Evolutionary conservation across 108 stramenopile genomes (phyloP).

Genomic region (Pseudonitzschia delicatissima): DNA sequence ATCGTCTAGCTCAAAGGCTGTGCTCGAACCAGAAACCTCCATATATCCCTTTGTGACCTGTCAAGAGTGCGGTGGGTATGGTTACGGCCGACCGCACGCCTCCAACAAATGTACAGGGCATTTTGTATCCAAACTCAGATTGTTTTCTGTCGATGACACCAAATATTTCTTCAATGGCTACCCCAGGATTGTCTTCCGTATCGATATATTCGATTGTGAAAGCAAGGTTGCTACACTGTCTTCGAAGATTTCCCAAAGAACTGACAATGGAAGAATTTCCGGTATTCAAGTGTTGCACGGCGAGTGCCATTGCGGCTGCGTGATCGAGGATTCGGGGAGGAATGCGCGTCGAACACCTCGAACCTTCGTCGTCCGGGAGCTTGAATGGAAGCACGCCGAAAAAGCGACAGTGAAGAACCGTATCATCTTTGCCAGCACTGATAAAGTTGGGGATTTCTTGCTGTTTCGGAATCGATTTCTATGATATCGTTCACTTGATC

Average conservation of each 20-base stretch:
- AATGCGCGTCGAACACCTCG: not conserved
- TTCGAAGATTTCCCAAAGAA: not conserved
- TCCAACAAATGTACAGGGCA: slow-evolving; percentile 54
- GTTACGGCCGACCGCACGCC: slow-evolving; percentile 31
- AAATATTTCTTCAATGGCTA: not conserved
- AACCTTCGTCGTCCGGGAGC: no score
- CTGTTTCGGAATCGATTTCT: not conserved
- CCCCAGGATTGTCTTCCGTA: not conserved
- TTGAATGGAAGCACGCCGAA: not conserved
- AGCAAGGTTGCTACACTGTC: not conserved
- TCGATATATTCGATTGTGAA: slow-evolving; percentile 5
- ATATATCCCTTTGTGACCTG: slow-evolving; percentile 49
- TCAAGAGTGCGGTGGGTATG: slow-evolving; percentile 44
- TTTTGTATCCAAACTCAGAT: not conserved
- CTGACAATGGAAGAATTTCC: not conserved
- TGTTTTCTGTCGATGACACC: not conserved
- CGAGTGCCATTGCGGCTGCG: not conserved
- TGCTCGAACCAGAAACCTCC: slow-evolving; percentile 41
- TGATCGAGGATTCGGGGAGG: not conserved
- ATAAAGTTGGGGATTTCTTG: not conserved
- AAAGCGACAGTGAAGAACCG: not conserved
- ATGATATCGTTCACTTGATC: not conserved
- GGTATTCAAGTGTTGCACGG: slow-evolving; percentile 3
- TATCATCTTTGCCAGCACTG: not conserved
- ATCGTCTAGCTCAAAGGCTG: slow-evolving; percentile 40